A percentile compares a stretch with the other conserved stretches of the same genome.
phyloP scores from a whole-genome alignment of 2,329 filamentous ascomycete genomes.

The Fusarium floridanum region DNA sequence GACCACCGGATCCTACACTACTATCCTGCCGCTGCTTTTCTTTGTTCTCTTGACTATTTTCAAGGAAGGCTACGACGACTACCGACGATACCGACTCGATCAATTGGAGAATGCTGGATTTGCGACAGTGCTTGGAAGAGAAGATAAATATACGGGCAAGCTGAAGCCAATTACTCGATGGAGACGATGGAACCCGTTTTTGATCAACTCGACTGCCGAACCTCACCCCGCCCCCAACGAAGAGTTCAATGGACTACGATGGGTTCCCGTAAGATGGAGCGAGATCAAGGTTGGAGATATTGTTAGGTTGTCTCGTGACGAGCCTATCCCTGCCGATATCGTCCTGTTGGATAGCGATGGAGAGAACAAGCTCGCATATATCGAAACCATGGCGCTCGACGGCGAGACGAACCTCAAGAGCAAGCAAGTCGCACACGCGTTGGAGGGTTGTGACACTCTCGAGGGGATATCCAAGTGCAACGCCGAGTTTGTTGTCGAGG shows the following conservation, averaged over 20 bases:
- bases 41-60: conserved; percentile 84
- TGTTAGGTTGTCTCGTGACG: conserved; percentile 71
- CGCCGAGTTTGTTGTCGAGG: conserved; percentile 78
- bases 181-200: conserved; percentile 51
- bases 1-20: conserved; percentile 81
- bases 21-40: conserved; percentile 79
- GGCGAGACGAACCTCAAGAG: conserved; percentile 87
- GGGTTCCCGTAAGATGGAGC: conserved; percentile 65
- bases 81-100: conserved; percentile 82
- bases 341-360: conserved; percentile 82
- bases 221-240: conserved; percentile 59
- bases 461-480: conserved; percentile 65
- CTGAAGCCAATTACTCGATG: conserved; percentile 38
- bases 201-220: conserved; percentile 45
- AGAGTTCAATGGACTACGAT: conserved; percentile 69
- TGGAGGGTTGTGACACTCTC: conserved; percentile 69
- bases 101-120: conserved; percentile 79
- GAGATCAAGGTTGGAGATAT: conserved; percentile 65
- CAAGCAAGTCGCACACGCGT: conserved; percentile 74
- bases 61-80: conserved; percentile 91
- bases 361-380: conserved; percentile 83
- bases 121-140: conserved; percentile 59
- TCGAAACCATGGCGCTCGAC: conserved; percentile 87
- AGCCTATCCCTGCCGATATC: conserved; percentile 86
- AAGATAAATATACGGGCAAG: conserved; percentile 51